These are phyloP conservation scores for Trematosphaeria pertusa DNA, from an alignment of 2,329 filamentous ascomycete species.

Conservation along the genomic window DNA sequence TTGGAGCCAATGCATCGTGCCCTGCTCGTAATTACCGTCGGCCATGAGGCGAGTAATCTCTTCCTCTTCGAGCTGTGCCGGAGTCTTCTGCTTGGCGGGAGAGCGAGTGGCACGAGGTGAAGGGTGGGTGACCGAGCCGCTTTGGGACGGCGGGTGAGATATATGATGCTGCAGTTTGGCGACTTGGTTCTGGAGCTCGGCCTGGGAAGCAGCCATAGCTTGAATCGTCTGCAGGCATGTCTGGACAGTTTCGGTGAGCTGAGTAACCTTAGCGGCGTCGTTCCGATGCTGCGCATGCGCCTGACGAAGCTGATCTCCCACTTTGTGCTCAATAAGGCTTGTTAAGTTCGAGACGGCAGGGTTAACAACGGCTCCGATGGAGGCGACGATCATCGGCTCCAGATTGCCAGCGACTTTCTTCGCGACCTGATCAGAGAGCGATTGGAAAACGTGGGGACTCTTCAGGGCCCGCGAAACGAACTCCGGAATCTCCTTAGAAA, in stretches of 20 bases:
- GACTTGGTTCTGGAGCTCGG: slow-evolving; percentile 68
- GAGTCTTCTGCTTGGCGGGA: slow-evolving; percentile 52
- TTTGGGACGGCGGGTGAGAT: slow-evolving; percentile 33
- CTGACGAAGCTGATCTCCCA: slow-evolving; percentile 59
- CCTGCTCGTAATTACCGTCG: slow-evolving; percentile 58
- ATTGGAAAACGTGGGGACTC: slow-evolving; percentile 74
- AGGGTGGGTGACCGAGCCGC: slow-evolving; percentile 12
- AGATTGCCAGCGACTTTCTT: slow-evolving; percentile 71
- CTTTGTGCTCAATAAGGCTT: slow-evolving; percentile 70
- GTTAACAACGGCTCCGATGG: slow-evolving; percentile 60
- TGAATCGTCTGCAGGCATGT: slow-evolving; percentile 73
- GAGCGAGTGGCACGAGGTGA: slow-evolving; percentile 44
- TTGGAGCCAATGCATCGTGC: slow-evolving; percentile 66
- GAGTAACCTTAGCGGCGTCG: slow-evolving; percentile 72
- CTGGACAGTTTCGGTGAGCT: slow-evolving; percentile 71
- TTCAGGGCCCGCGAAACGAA: slow-evolving; percentile 73
- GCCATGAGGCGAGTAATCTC: slow-evolving; percentile 69
- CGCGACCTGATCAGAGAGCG: slow-evolving; percentile 74
- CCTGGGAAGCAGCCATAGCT: slow-evolving; percentile 72
- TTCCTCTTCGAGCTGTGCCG: slow-evolving; percentile 65
- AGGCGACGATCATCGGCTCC: slow-evolving; percentile 70
- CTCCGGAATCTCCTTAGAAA: slow-evolving; percentile 78
- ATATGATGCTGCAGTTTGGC: slow-evolving; percentile 51
- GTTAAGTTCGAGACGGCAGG: slow-evolving; percentile 72
- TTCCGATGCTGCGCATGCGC: slow-evolving; percentile 59